These are phyloP conservation scores for Xylariaceae sp. DNA, from an alignment of 2,329 filamentous ascomycete genomes.

Conservation along the genomic window DNA sequence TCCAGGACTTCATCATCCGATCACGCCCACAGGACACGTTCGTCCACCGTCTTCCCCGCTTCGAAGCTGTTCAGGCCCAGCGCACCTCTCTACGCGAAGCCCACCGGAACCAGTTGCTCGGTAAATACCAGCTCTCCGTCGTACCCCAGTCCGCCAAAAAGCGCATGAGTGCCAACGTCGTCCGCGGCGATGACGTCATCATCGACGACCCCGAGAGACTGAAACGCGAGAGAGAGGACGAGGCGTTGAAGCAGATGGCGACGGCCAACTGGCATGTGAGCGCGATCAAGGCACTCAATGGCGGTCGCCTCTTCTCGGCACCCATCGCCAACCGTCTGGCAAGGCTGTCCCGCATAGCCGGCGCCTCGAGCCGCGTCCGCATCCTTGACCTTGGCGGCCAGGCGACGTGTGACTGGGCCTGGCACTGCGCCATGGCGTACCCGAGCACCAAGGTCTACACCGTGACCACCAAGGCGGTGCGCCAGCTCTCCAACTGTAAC, in stretches of 20 bases:
- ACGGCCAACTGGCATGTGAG: slow-evolving; percentile 57
- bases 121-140: slow-evolving; percentile 74
- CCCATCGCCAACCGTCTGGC: slow-evolving; percentile 59
- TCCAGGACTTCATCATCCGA: slow-evolving; percentile 66
- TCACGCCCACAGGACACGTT: slow-evolving; percentile 69
- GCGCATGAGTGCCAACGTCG: slow-evolving; percentile 67
- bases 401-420: slow-evolving; percentile 87
- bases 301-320: slow-evolving; percentile 58
- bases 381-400: slow-evolving; percentile 86
- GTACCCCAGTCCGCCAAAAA: slow-evolving; percentile 64
- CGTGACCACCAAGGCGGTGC: slow-evolving; percentile 67
- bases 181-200: slow-evolving; percentile 62
- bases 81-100: slow-evolving; percentile 66
- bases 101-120: slow-evolving; percentile 76
- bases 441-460: slow-evolving; percentile 84
- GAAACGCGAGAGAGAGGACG: slow-evolving; percentile 69
- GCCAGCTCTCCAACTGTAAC: slow-evolving; percentile 66
- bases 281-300: slow-evolving; percentile 56
- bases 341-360: slow-evolving; percentile 47
- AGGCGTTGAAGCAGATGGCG: slow-evolving; percentile 69
- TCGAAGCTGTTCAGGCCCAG: slow-evolving; percentile 81
- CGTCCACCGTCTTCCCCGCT: slow-evolving; percentile 76
- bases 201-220: slow-evolving; percentile 58
- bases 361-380: slow-evolving; percentile 49
- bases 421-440: slow-evolving; percentile 84